Conservation (phyloP, 2,329 filamentous ascomycete species). For the Sporothrix globosa region DNA sequence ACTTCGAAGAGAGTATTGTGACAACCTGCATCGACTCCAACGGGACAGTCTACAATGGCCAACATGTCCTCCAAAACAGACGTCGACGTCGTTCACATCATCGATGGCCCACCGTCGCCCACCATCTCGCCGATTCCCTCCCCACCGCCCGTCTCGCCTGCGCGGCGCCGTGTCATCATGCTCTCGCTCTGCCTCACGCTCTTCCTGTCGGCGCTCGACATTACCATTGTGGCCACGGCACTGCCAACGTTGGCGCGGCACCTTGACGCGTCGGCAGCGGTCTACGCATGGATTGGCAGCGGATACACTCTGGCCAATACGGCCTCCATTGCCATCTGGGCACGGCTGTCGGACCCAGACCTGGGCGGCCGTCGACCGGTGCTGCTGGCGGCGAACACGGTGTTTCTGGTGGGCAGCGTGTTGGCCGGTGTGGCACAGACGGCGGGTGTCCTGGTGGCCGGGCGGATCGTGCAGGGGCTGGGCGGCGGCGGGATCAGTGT, state of each 20-base stretch:
- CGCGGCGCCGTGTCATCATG: neutral
- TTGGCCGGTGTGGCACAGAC: neutral
- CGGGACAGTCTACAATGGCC: neutral
- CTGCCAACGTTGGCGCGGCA: neutral
- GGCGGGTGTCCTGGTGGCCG: neutral
- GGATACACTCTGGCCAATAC: conserved; percentile 4
- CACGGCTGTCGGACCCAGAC: neutral
- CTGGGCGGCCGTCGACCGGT: neutral
- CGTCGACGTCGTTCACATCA: neutral
- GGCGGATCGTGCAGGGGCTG: neutral
- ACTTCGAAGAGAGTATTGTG: too few relatives aligned
- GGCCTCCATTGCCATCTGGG: conserved; percentile 7
- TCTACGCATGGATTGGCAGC: conserved; percentile 10
- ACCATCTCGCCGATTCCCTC: neutral
- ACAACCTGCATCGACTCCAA: too few relatives aligned
- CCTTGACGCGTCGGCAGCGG: neutral
- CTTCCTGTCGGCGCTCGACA: conserved; percentile 2
- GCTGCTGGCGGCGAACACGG: neutral
- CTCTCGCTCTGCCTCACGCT: neutral
- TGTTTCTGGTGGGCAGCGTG: neutral
- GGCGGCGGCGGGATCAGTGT: neutral
- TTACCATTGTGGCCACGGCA: conserved; percentile 2
- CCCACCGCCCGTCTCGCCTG: neutral
- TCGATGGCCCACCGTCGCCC: neutral
- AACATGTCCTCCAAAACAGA: neutral